Percentiles rank a stretch among this genome's conserved stretches.
These are phyloP conservation scores for Ceratobasidium sp. DNA, from an alignment of 1,284 basidiomycete species.

Conservation along the genomic window DNA sequence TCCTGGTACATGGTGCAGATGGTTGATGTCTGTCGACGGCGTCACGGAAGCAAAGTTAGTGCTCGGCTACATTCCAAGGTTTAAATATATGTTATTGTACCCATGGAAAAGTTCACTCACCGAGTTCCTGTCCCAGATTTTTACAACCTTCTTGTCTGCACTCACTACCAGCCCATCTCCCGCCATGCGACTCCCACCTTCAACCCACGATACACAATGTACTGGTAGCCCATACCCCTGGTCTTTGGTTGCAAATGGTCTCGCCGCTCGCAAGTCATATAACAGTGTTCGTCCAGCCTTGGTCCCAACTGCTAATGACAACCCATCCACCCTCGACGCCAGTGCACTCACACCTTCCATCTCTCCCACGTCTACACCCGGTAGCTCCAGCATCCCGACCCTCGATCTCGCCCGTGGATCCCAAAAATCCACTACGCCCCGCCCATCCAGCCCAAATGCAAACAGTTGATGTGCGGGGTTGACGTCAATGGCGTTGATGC, in stretches of 20 bases:
- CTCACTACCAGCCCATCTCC: constrained; percentile 90
- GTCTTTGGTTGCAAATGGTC: constrained; percentile 91
- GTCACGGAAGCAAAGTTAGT: constrained; percentile 95
- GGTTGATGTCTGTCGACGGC: constrained; percentile 88
- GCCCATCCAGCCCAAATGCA: constrained; percentile 87
- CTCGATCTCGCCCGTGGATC: constrained; percentile 88
- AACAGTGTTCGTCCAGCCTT: constrained; percentile 94
- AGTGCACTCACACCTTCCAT: constrained; percentile 78
- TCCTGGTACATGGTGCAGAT: constrained; percentile 88
- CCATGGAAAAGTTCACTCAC: constrained; percentile 65
- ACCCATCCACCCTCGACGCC: constrained; percentile 86
- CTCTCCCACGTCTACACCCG: constrained; percentile 65
- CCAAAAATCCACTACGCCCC: constrained; percentile 94
- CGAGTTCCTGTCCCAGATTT: constrained; percentile 91
- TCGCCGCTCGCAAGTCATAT: constrained; percentile 91
- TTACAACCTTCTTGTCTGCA: constrained; percentile 94
- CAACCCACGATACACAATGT: constrained; percentile 90
- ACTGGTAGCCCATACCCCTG: constrained; percentile 97
- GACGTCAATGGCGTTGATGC: constrained; percentile 93
- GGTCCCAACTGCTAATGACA: constrained; percentile 95
- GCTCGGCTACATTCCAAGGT: constrained; percentile 69
- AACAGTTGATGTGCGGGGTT: constrained; percentile 95
- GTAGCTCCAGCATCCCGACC: constrained; percentile 85
- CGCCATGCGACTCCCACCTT: constrained; percentile 84
- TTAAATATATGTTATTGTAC: constrained; percentile 36